phyloP scores from a whole-genome alignment of 208 protist genomes.

The Acanthamoeba castellanii region DNA sequence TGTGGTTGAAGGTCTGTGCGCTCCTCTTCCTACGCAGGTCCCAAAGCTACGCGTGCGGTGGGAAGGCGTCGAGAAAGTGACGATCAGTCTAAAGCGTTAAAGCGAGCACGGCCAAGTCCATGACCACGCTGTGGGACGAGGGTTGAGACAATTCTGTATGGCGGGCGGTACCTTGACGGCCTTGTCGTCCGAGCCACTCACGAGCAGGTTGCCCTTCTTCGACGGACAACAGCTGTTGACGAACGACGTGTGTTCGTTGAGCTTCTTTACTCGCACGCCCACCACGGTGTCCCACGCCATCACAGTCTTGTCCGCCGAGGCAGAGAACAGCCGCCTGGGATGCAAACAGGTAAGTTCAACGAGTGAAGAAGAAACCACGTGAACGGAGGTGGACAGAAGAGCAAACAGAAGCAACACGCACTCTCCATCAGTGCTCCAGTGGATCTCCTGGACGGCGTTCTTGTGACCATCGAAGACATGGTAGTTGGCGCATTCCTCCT shows the following conservation, averaged over 20 bases:
- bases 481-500: conserved; percentile 87
- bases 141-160: not conserved
- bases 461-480: conserved; percentile 86
- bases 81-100: not conserved
- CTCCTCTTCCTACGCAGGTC: conserved; percentile 75
- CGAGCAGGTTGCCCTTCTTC: conserved; percentile 75
- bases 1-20: conserved; percentile 64
- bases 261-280: conserved; percentile 84
- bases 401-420: not conserved
- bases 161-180: conserved; percentile 71
- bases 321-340: conserved; percentile 76
- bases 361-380: not conserved
- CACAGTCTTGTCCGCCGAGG: conserved; percentile 87
- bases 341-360: not conserved
- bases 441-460: conserved; percentile 85
- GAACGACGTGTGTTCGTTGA: conserved; percentile 80
- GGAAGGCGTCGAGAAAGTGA: not conserved
- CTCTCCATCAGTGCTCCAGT: conserved; percentile 83
- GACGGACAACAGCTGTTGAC: conserved; percentile 85
- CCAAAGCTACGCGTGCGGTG: conserved; percentile 77
- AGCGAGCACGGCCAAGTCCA: too few relatives aligned
- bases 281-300: conserved; percentile 83
- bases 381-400: not conserved
- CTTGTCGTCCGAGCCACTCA: conserved; percentile 83
- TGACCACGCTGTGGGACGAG: too few relatives aligned